These are phyloP conservation scores for Colletotrichum destructivum DNA, from an alignment of 2,329 filamentous ascomycete genomes.

Conservation along the genomic window DNA sequence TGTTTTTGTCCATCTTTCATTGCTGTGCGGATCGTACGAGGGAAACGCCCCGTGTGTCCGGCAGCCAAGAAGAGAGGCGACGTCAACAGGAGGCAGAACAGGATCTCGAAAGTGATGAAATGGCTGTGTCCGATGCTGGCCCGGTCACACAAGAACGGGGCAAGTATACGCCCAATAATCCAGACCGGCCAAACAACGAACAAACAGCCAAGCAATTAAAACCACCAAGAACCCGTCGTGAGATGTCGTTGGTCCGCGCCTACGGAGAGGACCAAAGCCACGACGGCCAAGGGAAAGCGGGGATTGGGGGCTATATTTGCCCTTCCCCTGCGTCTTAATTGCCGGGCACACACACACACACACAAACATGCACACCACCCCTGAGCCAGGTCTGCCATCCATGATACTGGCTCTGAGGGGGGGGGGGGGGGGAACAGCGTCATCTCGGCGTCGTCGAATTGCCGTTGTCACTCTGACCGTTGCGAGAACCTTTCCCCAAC, in stretches of 20 bases:
- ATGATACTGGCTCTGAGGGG: constrained; percentile 5
- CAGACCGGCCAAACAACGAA: neutral
- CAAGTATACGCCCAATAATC: neutral
- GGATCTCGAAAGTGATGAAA: neutral
- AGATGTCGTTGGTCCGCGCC: constrained; percentile 31
- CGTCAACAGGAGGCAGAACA: neutral
- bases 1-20: no score
- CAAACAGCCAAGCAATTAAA: constrained; percentile 1
- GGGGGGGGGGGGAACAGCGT: neutral
- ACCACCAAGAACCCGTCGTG: neutral
- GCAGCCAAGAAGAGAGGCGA: neutral
- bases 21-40: neutral
- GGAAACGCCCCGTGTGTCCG: neutral
- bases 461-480: neutral
- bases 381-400: constrained; percentile 22
- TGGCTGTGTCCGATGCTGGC: neutral
- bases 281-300: neutral
- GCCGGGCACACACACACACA: constrained; percentile 23
- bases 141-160: neutral
- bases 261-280: neutral
- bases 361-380: constrained; percentile 5
- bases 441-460: constrained; percentile 18
- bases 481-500: neutral
- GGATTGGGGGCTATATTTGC: constrained; percentile 29
- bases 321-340: constrained; percentile 42